Conservation (phyloP, 257 asterid species). For the Lantana camara region DNA sequence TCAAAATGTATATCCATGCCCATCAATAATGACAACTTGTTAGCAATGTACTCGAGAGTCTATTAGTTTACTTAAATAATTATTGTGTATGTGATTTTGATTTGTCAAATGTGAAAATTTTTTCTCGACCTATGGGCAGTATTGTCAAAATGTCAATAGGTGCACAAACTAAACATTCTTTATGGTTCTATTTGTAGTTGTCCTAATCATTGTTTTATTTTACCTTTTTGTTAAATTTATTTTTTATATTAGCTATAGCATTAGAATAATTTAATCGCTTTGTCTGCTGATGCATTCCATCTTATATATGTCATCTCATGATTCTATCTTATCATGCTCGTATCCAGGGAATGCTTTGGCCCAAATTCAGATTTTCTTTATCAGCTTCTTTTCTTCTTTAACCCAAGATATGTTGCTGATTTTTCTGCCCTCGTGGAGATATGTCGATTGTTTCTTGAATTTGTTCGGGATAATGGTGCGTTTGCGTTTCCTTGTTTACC, state of each 20-base stretch:
- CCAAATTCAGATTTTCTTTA: conserved; percentile 77
- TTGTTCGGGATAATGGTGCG: conserved; percentile 66
- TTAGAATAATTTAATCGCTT: conserved; percentile 8
- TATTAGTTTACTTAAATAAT: too few relatives aligned
- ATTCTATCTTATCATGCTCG: conserved; percentile 27
- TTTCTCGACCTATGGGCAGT: too few relatives aligned
- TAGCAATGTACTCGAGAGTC: too few relatives aligned
- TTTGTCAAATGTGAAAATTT: too few relatives aligned
- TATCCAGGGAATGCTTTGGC: conserved; percentile 82
- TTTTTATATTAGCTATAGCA: not conserved
- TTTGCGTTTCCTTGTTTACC: conserved; percentile 33
- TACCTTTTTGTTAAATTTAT: not conserved
- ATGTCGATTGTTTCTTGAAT: conserved; percentile 71
- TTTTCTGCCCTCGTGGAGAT: conserved; percentile 79
- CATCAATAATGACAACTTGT: too few relatives aligned
- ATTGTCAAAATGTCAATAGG: conserved; percentile 79
- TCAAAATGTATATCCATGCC: not conserved
- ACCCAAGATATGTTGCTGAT: conserved; percentile 72
- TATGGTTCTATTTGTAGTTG: conserved; percentile 17
- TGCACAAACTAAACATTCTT: conserved; percentile 29
- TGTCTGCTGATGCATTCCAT: conserved; percentile 18
- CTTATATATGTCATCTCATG: conserved; percentile 15
- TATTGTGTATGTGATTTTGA: too few relatives aligned
- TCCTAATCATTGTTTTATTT: too few relatives aligned
- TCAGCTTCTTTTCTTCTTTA: conserved; percentile 86